These are phyloP conservation scores for Atractiella rhizophila DNA, from an alignment of 768 basidiomycete genomes.

Conservation along the genomic window DNA sequence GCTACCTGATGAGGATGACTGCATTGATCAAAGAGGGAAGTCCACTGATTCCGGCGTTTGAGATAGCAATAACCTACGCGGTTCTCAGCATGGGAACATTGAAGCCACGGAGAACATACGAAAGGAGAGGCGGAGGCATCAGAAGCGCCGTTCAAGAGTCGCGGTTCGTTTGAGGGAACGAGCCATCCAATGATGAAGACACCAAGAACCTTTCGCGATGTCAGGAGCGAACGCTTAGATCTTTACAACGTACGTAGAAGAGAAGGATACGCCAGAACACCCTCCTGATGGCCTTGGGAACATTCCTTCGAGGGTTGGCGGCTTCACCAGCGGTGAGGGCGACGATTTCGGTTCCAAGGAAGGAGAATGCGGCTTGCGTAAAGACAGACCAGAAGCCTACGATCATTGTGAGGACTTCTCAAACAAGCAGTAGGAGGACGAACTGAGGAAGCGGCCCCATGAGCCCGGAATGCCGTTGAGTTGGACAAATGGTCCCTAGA, in stretches of 20 bases:
- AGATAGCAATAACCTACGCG: constrained; percentile 3
- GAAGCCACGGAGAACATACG: constrained; percentile 33
- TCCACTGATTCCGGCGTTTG: constrained; percentile 51
- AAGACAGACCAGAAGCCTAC: constrained; percentile 26
- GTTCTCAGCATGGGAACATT: constrained; percentile 64
- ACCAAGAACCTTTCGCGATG: constrained; percentile 24
- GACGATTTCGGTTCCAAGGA: constrained; percentile 51
- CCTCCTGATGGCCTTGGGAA: constrained; percentile 44
- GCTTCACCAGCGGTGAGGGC: constrained; percentile 53
- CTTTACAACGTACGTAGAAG: constrained; percentile 34
- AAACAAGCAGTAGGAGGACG: too few relatives aligned
- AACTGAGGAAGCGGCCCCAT: constrained; percentile 22
- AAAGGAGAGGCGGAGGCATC: constrained; percentile 40
- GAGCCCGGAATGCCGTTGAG: constrained; percentile 17
- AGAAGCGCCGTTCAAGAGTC: not conserved
- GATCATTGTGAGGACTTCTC: too few relatives aligned
- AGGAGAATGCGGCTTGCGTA: constrained; percentile 43
- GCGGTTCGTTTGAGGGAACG: constrained; percentile 18
- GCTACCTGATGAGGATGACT: constrained; percentile 54
- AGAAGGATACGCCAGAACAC: constrained; percentile 58
- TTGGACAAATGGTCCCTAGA: not conserved
- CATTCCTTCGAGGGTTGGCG: constrained; percentile 49
- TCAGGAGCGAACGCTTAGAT: too few relatives aligned
- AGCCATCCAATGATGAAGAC: constrained; percentile 23
- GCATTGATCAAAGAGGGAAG: constrained; percentile 43